Evolutionary conservation across 345 rosid genomes (phyloP).

Genomic region (Geranium rotundifolium): DNA sequence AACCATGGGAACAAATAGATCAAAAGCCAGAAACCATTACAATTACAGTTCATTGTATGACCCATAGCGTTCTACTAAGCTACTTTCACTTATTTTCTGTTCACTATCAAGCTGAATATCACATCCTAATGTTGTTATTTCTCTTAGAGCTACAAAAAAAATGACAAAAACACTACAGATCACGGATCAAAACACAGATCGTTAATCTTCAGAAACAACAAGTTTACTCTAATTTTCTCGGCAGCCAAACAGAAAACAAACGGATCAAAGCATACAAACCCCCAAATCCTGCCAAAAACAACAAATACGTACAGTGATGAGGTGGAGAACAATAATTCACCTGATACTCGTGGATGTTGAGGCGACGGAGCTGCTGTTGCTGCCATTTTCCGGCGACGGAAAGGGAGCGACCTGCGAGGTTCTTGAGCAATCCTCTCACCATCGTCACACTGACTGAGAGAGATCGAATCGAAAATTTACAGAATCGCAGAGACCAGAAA

Average conservation of each 20-base stretch:
- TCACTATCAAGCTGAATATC: background rate
- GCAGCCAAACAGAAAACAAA: slow-evolving; percentile 4
- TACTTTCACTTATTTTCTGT: background rate
- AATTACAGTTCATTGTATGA: too few relatives aligned
- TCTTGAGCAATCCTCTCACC: slow-evolving; percentile 71
- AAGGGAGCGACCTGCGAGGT: slow-evolving; percentile 64
- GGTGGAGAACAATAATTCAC: slow-evolving; percentile 16
- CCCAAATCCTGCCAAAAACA: background rate
- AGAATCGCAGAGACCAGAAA: too few relatives aligned
- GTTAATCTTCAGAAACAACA: background rate
- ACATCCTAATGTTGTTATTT: background rate
- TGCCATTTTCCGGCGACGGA: slow-evolving; percentile 78
- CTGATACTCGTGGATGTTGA: slow-evolving; percentile 97
- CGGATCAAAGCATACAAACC: background rate
- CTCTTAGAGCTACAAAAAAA: background rate
- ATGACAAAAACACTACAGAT: background rate
- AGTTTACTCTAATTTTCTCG: background rate
- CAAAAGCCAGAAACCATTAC: too few relatives aligned
- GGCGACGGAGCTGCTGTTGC: slow-evolving; percentile 94
- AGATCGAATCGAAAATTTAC: too few relatives aligned
- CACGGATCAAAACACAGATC: background rate
- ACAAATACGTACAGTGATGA: background rate
- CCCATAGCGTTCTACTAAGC: too few relatives aligned
- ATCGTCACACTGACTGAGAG: background rate
- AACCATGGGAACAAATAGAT: too few relatives aligned